Base-by-base conservation (phyloP, 495 filamentous ascomycete genomes). In the Pseudomonodictys pantanalensis region DNA sequence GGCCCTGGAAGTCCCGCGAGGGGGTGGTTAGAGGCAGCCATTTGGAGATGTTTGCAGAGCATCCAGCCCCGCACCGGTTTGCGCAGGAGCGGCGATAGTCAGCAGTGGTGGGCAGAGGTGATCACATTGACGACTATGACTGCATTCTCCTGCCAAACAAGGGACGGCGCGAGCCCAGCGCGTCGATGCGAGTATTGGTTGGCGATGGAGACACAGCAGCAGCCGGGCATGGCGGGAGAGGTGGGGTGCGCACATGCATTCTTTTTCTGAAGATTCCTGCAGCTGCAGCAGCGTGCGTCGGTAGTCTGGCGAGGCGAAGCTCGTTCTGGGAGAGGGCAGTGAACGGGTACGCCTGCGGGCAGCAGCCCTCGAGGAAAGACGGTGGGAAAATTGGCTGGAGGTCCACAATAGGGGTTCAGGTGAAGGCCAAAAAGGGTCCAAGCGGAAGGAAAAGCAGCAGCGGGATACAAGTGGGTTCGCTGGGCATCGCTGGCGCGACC, bases 241-340 rank as follows among this genome's bases (percentile, higher is more conserved):
- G 58, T 60, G 58, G 58, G 58, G 58, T 62, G 51, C 51, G 51
- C 33, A 47, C 44, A 48, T 62, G 58, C 58, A 54, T 48, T 42
- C 49, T 42, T 54, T 56, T 62, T 46, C 18, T 43, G 26, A 11
- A 25, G 12, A 28, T 51, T 43, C n/a, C 51, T 51, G 44, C 58
- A 43, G 58, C 51, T 51, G 44, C 58, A 43, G 58, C 33, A 20
- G 57, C 55, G 17, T 29, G 55, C 55, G 26, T 50, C 12, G 43
- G 32, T 15, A 9, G 20, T 24, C 44, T 18, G 2, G 17, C 18
- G 11, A 17, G 20, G 29, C 25, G n/a, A 7, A 26, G 56, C 56
- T 51, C 45, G 46, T 52, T 43, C 45, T 58, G 46, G 32, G 42
- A 18, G 33, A 26, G 38, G 9, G 24, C 7, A 17, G 28, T 12